Conservation (phyloP, 164 flowering plant genomes). For the Berberis vulgaris region DNA sequence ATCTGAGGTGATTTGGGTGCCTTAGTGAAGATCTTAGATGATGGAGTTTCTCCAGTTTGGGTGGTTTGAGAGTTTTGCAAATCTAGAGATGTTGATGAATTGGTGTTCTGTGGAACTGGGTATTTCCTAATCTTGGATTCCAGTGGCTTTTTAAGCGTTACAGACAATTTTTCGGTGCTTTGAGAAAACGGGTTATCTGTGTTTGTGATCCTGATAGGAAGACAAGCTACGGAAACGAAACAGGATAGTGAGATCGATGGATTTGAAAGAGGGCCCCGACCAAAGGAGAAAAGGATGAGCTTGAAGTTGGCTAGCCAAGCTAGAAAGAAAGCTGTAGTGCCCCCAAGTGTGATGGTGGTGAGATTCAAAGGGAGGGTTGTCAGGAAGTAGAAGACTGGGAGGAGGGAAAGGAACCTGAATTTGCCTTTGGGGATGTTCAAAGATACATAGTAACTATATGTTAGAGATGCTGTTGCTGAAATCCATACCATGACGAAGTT, state of each 20-base stretch:
- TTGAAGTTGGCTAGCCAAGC: slow-evolving; percentile 15
- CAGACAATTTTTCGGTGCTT: not conserved
- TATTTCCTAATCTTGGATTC: too few relatives aligned
- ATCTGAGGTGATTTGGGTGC: slow-evolving; percentile 12
- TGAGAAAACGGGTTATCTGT: not conserved
- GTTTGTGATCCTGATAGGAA: not conserved
- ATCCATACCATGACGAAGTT: slow-evolving; percentile 1
- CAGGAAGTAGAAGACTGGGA: not conserved
- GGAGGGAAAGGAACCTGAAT: not conserved
- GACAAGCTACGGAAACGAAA: slow-evolving; percentile 4
- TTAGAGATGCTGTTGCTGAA: slow-evolving; percentile 1
- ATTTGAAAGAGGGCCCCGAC: not conserved
- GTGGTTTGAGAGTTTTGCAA: too few relatives aligned
- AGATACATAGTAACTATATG: not conserved
- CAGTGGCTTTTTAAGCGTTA: too few relatives aligned
- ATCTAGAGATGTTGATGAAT: too few relatives aligned
- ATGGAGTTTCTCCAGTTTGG: not conserved
- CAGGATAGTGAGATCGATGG: not conserved
- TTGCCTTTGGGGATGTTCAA: slow-evolving; percentile 2
- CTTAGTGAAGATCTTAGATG: not conserved
- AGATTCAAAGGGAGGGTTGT: not conserved
- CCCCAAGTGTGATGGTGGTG: not conserved
- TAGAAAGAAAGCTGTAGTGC: slow-evolving; percentile 1
- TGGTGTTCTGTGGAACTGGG: not conserved
- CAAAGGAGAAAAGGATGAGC: slow-evolving; percentile 3